Conservation (phyloP, 768 basidiomycete genomes). For the Suillus luteus region DNA sequence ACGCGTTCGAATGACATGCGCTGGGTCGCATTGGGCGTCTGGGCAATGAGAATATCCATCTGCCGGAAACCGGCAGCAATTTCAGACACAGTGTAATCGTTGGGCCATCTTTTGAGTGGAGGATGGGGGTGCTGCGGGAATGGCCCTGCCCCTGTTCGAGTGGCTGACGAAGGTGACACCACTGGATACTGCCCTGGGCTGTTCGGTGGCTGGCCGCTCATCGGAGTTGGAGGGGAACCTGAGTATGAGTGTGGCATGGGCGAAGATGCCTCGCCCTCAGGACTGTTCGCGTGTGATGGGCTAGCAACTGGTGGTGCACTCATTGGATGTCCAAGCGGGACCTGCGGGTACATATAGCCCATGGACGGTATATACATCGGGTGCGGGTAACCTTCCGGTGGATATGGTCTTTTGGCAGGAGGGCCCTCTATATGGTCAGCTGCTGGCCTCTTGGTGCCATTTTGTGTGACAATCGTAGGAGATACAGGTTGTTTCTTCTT, state of each 20-base stretch:
- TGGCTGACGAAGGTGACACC: conserved; percentile 20
- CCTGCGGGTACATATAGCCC: conserved; percentile 30
- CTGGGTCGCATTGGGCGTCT: conserved; percentile 53
- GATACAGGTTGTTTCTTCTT: conserved; percentile 23
- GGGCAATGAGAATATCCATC: conserved; percentile 41
- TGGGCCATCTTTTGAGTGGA: conserved; percentile 74
- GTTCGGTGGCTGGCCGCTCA: conserved; percentile 24
- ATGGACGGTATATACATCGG: conserved; percentile 31
- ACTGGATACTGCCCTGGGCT: conserved; percentile 19
- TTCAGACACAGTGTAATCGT: conserved; percentile 72
- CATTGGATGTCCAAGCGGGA: conserved; percentile 29
- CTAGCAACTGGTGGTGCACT: conserved; percentile 20
- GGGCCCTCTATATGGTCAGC: conserved; percentile 25
- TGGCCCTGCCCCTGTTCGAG: conserved; percentile 22
- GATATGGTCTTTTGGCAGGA: conserved; percentile 31
- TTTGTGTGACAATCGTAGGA: conserved; percentile 17
- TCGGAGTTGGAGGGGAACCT: conserved; percentile 18
- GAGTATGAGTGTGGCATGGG: conserved; percentile 22
- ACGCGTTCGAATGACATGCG: conserved; percentile 69
- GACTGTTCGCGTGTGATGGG: conserved; percentile 17
- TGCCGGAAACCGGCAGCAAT: conserved; percentile 60
- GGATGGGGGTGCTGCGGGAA: conserved; percentile 61
- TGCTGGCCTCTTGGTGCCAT: conserved; percentile 29
- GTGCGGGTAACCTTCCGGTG: conserved; percentile 31
- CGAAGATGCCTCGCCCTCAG: conserved; percentile 21